Base-by-base conservation (phyloP, 805 yeast species). In the Ascoidea rubescens region DNA sequence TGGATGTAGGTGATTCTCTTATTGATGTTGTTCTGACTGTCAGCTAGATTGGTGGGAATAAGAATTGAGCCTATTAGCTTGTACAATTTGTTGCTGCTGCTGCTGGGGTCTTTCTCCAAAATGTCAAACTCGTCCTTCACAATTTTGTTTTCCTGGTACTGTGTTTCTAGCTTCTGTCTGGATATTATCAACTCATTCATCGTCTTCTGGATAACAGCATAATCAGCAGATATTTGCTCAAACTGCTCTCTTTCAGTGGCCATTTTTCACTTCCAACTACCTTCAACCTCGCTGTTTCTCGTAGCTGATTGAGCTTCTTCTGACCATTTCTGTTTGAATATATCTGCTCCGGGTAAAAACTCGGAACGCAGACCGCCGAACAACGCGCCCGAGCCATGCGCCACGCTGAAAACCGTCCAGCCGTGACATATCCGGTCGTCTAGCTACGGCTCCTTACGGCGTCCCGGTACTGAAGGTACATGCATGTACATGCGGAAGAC, bases 31-130 rank as follows among this genome's bases (percentile, higher is more conserved):
- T 78, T 58, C 57, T 79, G 79, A 28, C 99, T 96, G 66, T 93
- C 98, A 8, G 64, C 64, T 54, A 77, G 77, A 52, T 89, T 96
- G 62, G 91, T 96, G 1, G 97, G 96, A 55, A 95, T 72, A 54
- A 93, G 72, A 4, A 91, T 89, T 5, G 96, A 95, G 1, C 99
- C 99, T 31, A 91, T 85, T 57, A 90, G 74, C 67, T 93, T 93
- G 70, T 79, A 93, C 31, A 93, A 80, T 59, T 85, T 86, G 14
- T 95, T 74, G 45, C 79, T 84, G 43, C 79, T 85, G 52, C 77
- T 76, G 45, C 79, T 84, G 43, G 79, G 85, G 52, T 77, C 76
- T 53, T 86, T 69, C 47, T 68, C 59, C 5, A 56, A 58, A 50
- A 21, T 45, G 17, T n/a, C 58, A 60, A 93, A 86, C 67, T 93